These are phyloP conservation scores for Suillus sp. DNA, from an alignment of 768 basidiomycete species.

Conservation along the genomic window DNA sequence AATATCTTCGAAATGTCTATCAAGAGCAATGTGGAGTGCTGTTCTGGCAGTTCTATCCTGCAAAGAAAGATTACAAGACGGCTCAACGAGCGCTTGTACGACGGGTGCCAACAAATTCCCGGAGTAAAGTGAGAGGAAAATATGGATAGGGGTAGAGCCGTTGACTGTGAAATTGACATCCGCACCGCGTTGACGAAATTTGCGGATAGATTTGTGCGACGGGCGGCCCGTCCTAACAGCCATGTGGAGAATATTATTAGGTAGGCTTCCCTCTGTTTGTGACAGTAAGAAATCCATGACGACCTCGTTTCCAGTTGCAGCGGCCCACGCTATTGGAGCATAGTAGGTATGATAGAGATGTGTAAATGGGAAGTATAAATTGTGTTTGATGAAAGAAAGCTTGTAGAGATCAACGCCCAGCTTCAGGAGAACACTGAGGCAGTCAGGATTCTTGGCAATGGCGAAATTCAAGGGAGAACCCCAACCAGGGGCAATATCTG, in stretches of 20 bases:
- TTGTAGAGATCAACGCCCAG: neutral
- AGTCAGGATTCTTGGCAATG: neutral
- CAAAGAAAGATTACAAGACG: neutral
- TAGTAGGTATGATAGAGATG: neutral
- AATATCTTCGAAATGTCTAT: neutral
- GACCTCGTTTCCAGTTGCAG: neutral
- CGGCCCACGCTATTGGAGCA: conserved; percentile 1
- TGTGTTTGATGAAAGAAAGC: neutral
- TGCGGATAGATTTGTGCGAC: neutral
- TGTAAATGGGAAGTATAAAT: rapidly evolving
- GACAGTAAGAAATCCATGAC: neutral
- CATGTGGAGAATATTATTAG: neutral
- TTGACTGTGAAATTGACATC: neutral
- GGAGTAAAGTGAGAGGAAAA: neutral
- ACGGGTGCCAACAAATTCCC: too few species aligned
- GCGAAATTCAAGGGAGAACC: neutral
- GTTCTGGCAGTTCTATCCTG: neutral
- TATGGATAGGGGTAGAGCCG: neutral
- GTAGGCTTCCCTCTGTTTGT: neutral
- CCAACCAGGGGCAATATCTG: neutral
- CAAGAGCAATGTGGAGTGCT: neutral
- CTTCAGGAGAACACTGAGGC: neutral
- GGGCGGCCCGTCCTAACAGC: rapidly evolving
- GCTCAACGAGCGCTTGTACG: neutral
- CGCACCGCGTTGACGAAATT: neutral